phyloP scores from a whole-genome alignment of 2,329 filamentous ascomycete species.

The Dactylellina sp. region DNA sequence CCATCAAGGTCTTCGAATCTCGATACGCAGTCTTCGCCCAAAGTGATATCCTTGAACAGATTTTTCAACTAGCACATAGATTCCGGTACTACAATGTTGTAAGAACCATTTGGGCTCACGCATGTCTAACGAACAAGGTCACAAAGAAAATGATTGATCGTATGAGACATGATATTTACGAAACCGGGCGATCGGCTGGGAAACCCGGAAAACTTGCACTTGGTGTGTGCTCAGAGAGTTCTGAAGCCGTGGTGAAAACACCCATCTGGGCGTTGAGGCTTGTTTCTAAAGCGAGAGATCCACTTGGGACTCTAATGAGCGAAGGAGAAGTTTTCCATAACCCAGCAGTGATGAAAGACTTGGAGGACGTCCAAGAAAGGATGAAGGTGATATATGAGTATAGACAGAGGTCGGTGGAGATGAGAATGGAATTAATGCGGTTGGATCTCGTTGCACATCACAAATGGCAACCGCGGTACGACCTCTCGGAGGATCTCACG shows the following conservation, averaged over 20 bases:
- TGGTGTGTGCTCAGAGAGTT: slow-evolving; percentile 39
- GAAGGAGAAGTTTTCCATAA: slow-evolving; percentile 31
- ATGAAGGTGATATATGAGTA: slow-evolving; percentile 16
- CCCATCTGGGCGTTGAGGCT: slow-evolving; percentile 49
- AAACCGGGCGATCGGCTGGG: slow-evolving; percentile 38
- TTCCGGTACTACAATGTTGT: slow-evolving; percentile 48
- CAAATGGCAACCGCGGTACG: slow-evolving; percentile 26
- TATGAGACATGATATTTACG: slow-evolving; percentile 52
- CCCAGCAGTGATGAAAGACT: slow-evolving; percentile 22
- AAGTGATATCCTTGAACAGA: slow-evolving; percentile 22
- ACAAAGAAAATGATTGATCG: slow-evolving; percentile 51
- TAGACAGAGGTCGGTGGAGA: slow-evolving; percentile 6
- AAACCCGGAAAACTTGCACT: slow-evolving; percentile 48
- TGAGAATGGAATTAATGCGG: slow-evolving; percentile 46
- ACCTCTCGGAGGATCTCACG: slow-evolving; percentile 26
- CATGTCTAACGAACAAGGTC: slow-evolving; percentile 38
- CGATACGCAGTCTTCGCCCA: slow-evolving; percentile 13
- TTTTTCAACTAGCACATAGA: slow-evolving; percentile 32
- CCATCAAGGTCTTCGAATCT: slow-evolving; percentile 25
- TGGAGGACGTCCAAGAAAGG: slow-evolving; percentile 22
- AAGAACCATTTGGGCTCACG: slow-evolving; percentile 50
- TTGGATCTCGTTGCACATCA: slow-evolving; percentile 31
- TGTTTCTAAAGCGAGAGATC: slow-evolving; percentile 42
- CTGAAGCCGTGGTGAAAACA: slow-evolving; percentile 37
- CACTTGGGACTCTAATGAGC: slow-evolving; percentile 22